phyloP scores from a whole-genome alignment of 2,329 filamentous ascomycete genomes.

The Colletotrichum cordylinicola region DNA sequence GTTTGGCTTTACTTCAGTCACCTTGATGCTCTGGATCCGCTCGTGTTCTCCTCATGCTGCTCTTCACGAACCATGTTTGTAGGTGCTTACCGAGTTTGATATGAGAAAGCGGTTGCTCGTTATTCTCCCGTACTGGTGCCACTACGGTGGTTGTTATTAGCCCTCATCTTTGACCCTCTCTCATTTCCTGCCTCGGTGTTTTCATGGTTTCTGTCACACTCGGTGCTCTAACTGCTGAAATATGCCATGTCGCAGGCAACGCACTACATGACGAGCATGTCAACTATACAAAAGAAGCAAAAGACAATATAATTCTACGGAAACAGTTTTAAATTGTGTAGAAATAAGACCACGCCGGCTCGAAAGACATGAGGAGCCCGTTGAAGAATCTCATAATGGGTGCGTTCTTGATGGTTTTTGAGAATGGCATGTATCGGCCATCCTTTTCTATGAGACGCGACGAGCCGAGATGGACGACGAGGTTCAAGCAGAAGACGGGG shows the following conservation, averaged over 20 bases:
- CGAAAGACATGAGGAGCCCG: too few species aligned
- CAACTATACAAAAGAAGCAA: background rate
- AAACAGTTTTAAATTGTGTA: background rate
- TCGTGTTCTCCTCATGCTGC: too few species aligned
- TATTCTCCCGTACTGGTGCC: background rate
- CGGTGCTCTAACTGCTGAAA: too few species aligned
- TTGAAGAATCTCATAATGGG: background rate
- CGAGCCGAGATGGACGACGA: background rate
- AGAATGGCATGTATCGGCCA: background rate
- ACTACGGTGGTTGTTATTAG: background rate
- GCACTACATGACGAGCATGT: background rate
- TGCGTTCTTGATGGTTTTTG: background rate
- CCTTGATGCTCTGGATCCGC: background rate
- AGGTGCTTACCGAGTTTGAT: background rate
- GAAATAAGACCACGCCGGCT: too few species aligned
- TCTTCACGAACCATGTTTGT: too few species aligned
- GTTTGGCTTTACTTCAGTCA: too few species aligned
- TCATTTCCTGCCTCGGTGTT: background rate
- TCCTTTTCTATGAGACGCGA: background rate
- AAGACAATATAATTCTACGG: background rate
- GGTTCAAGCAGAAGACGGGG: background rate
- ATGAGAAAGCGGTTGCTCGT: rapidly evolving
- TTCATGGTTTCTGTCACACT: too few species aligned
- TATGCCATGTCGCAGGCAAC: background rate
- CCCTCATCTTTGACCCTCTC: background rate